Evolutionary conservation across 257 asterid species (phyloP), one percentile per base, ranked within the genome.

Genomic region (Petunia secreta): DNA sequence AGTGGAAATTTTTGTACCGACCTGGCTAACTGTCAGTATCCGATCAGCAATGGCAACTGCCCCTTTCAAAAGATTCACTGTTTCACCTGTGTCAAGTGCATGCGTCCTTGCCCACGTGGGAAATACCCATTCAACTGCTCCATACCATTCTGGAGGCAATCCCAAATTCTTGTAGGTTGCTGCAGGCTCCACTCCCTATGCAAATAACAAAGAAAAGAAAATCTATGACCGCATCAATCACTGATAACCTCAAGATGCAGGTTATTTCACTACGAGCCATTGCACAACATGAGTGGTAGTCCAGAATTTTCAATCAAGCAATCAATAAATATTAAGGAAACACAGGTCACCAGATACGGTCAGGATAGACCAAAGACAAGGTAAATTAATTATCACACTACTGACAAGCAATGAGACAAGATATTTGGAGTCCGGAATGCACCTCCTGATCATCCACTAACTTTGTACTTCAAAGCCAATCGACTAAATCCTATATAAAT

Each of bases 21-120:
- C 99, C 98, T 96, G 88, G 91, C 99, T 96, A 81, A 96, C 99
- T 53, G 99, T 91, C 81, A 94, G 83, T 81, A 96, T 91, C 84
- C 99, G 88, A 85, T 96, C 99, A 39, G 99, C 94, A 52, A 97
- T 90, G 80, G 94, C 94, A 16, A 96, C 85, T 82, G 98, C 98
- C 71, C 98, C 90, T 87, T 96, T 96, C 82, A 96, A 87, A 79
- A 92, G 88, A 81, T 96, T 96, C 78, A 96, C 98, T 1, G 99
- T 97, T 89, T 92, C 97, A 55, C 99, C 99, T n/a, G 98, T 96
- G 83, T 94, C 98, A 34, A 96, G 94, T 66, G 99, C 99, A 78
- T 96, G 99, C 3, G 92, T 86, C 80, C 99, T 90, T 7, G 99
- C 98, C 99, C 99, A 94, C 4, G 93, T 92, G 50, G 99, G 99